These are phyloP conservation scores for Botrytis porri DNA, from an alignment of 2,329 filamentous ascomycete genomes.

Conservation along the genomic window DNA sequence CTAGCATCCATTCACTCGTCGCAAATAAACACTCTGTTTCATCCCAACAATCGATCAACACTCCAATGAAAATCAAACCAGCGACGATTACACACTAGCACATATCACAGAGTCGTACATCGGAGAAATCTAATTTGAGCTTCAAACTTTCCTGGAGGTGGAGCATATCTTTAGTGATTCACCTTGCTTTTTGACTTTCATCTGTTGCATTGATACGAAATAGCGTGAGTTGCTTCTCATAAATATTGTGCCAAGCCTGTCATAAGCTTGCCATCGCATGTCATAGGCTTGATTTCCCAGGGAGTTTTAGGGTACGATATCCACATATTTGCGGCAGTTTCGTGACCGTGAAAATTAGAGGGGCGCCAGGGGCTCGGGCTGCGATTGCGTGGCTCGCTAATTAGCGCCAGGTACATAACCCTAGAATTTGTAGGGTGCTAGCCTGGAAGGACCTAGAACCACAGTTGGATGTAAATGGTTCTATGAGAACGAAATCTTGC, in stretches of 20 bases:
- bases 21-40: background rate
- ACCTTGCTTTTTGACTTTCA: background rate
- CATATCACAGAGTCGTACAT: background rate
- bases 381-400: background rate
- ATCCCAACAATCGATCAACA: background rate
- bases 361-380: background rate
- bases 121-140: no score
- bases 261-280: background rate
- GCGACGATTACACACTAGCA: background rate
- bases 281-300: background rate
- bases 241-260: background rate
- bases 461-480: background rate
- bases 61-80: background rate
- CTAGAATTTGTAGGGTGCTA: background rate
- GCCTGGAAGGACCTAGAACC: background rate
- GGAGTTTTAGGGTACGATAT: background rate
- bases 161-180: background rate
- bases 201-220: background rate
- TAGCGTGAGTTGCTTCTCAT: background rate
- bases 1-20: background rate
- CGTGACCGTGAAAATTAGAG: background rate
- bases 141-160: background rate
- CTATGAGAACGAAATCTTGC: background rate
- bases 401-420: background rate
- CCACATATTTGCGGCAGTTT: constrained; percentile 7